Evolutionary conservation across 805 yeast species (phyloP).

Genomic region (Yamadazyma endophytica): DNA sequence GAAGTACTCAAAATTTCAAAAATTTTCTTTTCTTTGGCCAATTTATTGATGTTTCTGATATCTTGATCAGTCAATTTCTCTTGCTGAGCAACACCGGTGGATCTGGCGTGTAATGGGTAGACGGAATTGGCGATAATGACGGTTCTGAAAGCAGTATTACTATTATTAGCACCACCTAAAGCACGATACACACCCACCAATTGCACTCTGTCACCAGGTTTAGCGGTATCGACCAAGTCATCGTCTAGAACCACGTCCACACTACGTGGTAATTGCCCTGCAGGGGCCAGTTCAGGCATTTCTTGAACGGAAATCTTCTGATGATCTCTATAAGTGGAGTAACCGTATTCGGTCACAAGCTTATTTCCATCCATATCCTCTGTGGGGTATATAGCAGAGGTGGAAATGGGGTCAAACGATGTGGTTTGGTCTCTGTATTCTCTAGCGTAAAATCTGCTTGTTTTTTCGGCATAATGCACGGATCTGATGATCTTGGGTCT

Average conservation of each 20-base stretch:
- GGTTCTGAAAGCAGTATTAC: constrained; percentile 70
- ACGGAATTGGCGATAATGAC: constrained; percentile 86
- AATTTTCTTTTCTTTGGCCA: constrained; percentile 65
- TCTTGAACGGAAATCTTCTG: constrained; percentile 93
- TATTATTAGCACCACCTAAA: constrained; percentile 65
- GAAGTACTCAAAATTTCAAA: constrained; percentile 80
- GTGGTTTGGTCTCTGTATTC: constrained; percentile 93
- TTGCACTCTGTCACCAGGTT: constrained; percentile 96
- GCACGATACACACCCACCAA: constrained; percentile 92
- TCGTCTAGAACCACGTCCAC: constrained; percentile 92
- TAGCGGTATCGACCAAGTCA: constrained; percentile 85
- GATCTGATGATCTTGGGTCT: constrained; percentile 89
- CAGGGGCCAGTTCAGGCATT: constrained; percentile 97
- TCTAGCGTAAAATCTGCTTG: constrained; percentile 81
- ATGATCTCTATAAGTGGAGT: constrained; percentile 87
- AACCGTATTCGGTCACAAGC: constrained; percentile 86
- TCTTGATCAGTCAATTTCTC: constrained; percentile 74
- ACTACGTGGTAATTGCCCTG: constrained; percentile 94
- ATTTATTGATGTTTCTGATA: constrained; percentile 77
- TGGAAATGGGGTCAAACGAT: constrained; percentile 75
- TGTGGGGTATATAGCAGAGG: constrained; percentile 86
- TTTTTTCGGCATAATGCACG: constrained; percentile 86
- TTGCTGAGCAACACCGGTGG: constrained; percentile 74
- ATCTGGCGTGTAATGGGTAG: constrained; percentile 82
- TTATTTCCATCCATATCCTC: constrained; percentile 91